These are phyloP conservation scores for Penicillium sp. DNA, from an alignment of 2,329 filamentous ascomycete genomes.

Conservation along the genomic window DNA sequence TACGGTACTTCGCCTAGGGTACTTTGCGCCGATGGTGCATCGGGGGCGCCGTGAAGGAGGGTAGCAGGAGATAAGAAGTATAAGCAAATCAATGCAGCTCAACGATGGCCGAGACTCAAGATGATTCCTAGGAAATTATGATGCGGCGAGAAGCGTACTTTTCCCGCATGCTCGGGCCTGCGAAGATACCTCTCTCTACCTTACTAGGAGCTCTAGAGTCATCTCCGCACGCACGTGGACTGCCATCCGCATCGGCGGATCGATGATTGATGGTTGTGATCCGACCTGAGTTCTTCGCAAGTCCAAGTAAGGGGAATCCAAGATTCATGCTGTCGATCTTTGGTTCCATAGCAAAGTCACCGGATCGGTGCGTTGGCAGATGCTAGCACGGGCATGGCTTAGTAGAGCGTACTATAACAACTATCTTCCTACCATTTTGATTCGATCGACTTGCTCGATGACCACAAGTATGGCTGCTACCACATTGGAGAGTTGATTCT, in stretches of 20 bases:
- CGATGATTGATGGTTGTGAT: neutral
- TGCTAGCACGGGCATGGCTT: neutral
- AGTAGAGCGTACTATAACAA: neutral
- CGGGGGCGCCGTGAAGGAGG: slow-evolving; percentile 4
- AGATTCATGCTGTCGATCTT: slow-evolving; percentile 33
- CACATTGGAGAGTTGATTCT: neutral
- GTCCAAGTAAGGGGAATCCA: neutral
- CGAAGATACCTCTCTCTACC: no score
- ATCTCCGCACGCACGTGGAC: neutral
- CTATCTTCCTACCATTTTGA: neutral
- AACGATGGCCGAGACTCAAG: neutral
- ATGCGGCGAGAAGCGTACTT: neutral
- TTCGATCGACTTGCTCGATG: neutral
- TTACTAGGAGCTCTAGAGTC: neutral
- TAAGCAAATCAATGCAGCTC: neutral
- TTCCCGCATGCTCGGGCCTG: neutral
- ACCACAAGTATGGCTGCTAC: neutral
- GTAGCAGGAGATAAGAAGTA: neutral
- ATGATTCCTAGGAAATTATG: neutral
- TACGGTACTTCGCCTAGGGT: slow-evolving; percentile 4
- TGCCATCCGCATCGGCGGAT: neutral
- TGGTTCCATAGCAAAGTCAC: slow-evolving; percentile 30
- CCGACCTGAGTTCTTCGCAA: neutral
- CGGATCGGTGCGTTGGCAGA: slow-evolving; percentile 42
- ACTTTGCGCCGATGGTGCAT: neutral